phyloP scores from a whole-genome alignment of 2,329 filamentous ascomycete species.

The Arachnomyces sp. region DNA sequence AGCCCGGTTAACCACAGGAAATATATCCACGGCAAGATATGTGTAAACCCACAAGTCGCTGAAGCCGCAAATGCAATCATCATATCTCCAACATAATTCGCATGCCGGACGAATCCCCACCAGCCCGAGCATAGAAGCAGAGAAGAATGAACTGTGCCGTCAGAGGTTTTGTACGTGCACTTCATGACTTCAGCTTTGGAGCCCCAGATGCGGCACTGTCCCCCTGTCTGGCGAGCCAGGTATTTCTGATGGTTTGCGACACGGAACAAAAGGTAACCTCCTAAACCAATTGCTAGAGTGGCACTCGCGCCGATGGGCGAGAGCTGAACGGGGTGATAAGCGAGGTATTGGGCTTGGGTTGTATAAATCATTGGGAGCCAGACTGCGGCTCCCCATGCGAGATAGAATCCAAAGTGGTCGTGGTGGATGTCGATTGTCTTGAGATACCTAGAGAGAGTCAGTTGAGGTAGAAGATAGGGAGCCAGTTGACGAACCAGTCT shows the following conservation, averaged over 20 bases:
- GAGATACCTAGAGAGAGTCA: slow-evolving; percentile 26
- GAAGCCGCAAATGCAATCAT: slow-evolving; percentile 37
- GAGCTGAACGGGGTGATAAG: slow-evolving; percentile 32
- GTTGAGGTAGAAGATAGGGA: not conserved
- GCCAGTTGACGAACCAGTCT: slow-evolving; percentile 32
- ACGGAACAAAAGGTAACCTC: slow-evolving; percentile 40
- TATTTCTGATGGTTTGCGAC: slow-evolving; percentile 42
- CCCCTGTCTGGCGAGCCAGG: slow-evolving; percentile 31
- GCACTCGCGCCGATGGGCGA: slow-evolving; percentile 16
- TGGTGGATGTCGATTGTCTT: slow-evolving; percentile 38
- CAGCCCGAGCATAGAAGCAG: slow-evolving; percentile 35
- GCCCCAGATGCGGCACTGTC: slow-evolving; percentile 39
- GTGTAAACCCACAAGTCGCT: slow-evolving; percentile 32
- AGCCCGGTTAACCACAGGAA: slow-evolving; percentile 39
- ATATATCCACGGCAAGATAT: slow-evolving; percentile 40
- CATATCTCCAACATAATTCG: slow-evolving; percentile 37
- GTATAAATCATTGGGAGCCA: slow-evolving; percentile 43
- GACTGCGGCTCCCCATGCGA: slow-evolving; percentile 40
- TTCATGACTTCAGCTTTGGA: slow-evolving; percentile 31
- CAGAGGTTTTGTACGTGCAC: slow-evolving; percentile 35
- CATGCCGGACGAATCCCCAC: slow-evolving; percentile 36
- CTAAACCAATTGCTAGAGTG: slow-evolving; percentile 24
- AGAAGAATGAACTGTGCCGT: slow-evolving; percentile 35
- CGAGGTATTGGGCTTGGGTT: slow-evolving; percentile 42
- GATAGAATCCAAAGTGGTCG: slow-evolving; percentile 38